Evolutionary conservation across 768 basidiomycete species (phyloP).

Genomic region (Boletus subparvulus): DNA sequence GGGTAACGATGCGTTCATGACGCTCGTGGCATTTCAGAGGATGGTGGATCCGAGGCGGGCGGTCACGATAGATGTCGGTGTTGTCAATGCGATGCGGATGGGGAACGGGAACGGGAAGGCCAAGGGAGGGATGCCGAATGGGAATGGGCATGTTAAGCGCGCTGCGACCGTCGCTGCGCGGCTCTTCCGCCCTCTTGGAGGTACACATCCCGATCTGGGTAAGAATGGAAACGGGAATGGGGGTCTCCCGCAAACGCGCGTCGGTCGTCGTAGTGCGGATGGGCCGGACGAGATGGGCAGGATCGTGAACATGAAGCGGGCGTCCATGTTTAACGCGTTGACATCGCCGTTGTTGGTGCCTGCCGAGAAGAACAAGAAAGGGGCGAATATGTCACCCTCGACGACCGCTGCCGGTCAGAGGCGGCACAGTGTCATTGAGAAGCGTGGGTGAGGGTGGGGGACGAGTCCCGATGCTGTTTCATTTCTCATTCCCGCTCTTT

Average conservation of each 20-base stretch:
- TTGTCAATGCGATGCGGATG: too few species aligned
- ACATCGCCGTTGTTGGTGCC: constrained; percentile 6
- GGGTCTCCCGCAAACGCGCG: background rate
- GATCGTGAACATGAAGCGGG: constrained; percentile 23
- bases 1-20: constrained; percentile 79
- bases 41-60: constrained; percentile 54
- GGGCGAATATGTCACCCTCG: background rate
- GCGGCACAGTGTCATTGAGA: constrained; percentile 11
- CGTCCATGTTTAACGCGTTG: constrained; percentile 15
- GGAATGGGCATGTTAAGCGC: constrained; percentile 4
- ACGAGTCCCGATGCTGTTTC: background rate
- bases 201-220: background rate
- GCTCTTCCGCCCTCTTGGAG: constrained; percentile 14
- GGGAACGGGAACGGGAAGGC: background rate
- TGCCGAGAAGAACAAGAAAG: background rate
- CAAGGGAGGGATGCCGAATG: background rate
- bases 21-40: constrained; percentile 65
- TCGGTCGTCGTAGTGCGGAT: background rate
- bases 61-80: constrained; percentile 5
- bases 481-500: background rate
- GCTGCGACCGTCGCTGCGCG: constrained; percentile 19
- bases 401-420: constrained; percentile 1
- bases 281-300: constrained; percentile 16
- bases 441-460: background rate
- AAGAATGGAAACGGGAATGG: background rate